A percentile compares a stretch with the other conserved stretches of the same genome.
These are phyloP conservation scores for Quercus phellos DNA, from an alignment of 331 rosid genomes.

Conservation along the genomic window DNA sequence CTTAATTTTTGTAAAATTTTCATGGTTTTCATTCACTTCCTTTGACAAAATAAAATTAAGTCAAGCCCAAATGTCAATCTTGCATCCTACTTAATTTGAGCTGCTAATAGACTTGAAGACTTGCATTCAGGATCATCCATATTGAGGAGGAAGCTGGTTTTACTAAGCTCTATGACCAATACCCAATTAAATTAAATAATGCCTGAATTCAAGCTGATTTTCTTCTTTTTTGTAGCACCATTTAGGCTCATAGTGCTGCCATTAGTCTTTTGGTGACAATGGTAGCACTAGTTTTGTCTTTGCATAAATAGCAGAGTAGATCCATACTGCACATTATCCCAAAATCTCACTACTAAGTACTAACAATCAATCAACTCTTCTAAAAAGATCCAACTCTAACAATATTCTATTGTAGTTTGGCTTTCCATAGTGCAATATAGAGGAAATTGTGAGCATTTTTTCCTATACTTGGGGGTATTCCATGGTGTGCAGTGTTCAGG, in stretches of 20 bases:
- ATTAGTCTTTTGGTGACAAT: not conserved
- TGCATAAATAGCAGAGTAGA: not conserved
- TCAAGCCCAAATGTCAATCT: not conserved
- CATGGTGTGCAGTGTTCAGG: too few relatives aligned
- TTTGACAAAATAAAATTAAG: not conserved
- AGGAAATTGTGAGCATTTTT: too few relatives aligned
- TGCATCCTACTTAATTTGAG: not conserved
- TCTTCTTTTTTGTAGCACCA: not conserved
- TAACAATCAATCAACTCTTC: too few relatives aligned
- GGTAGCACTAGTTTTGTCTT: too few relatives aligned
- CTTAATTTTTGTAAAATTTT: slow-evolving; percentile 10
- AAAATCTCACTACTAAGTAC: not conserved
- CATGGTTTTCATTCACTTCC: not conserved
- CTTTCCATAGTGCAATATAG: too few relatives aligned
- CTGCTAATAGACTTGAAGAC: slow-evolving; percentile 4
- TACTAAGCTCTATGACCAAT: not conserved
- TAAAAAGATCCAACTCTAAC: too few relatives aligned
- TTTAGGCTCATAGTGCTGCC: not conserved
- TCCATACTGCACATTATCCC: not conserved
- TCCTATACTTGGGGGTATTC: too few relatives aligned
- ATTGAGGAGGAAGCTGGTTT: not conserved
- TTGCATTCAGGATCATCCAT: not conserved
- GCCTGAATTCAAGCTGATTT: not conserved
- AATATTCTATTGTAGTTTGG: too few relatives aligned
- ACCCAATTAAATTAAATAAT: not conserved